Evolutionary conservation across 108 stramenopile species (phyloP).

Genomic region (Seminavis robusta): DNA sequence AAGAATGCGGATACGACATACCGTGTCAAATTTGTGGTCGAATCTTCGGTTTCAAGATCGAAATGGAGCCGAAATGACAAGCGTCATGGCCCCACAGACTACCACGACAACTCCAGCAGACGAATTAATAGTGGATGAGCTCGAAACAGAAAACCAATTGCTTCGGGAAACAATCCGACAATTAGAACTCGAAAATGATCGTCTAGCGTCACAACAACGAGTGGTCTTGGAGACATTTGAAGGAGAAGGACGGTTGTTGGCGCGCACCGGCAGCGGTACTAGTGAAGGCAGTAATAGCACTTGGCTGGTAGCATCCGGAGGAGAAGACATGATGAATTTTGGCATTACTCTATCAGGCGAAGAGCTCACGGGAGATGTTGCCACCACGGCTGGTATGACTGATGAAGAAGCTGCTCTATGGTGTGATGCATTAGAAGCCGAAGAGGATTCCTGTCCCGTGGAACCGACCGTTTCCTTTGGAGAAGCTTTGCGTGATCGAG

Average conservation of each 20-base stretch:
- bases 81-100: too few relatives aligned
- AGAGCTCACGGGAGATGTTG: constrained; percentile 15
- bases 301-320: not conserved
- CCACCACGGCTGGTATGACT: not conserved
- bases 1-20: too few relatives aligned
- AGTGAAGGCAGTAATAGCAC: not conserved
- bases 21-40: too few relatives aligned
- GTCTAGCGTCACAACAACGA: constrained; percentile 11
- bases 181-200: constrained; percentile 4
- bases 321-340: not conserved
- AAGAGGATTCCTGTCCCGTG: constrained; percentile 28
- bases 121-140: too few relatives aligned
- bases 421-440: constrained; percentile 34
- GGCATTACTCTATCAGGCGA: constrained; percentile 18
- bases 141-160: not conserved
- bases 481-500: constrained; percentile 70
- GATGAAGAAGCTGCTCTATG: constrained; percentile 18
- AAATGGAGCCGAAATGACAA: too few relatives aligned
- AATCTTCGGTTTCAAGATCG: too few relatives aligned
- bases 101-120: too few relatives aligned
- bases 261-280: not conserved
- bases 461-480: constrained; percentile 49
- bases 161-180: not conserved
- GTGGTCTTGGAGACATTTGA: constrained; percentile 62
- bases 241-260: constrained; percentile 33